phyloP scores from a whole-genome alignment of 345 rosid species.

The Populus nigra region DNA sequence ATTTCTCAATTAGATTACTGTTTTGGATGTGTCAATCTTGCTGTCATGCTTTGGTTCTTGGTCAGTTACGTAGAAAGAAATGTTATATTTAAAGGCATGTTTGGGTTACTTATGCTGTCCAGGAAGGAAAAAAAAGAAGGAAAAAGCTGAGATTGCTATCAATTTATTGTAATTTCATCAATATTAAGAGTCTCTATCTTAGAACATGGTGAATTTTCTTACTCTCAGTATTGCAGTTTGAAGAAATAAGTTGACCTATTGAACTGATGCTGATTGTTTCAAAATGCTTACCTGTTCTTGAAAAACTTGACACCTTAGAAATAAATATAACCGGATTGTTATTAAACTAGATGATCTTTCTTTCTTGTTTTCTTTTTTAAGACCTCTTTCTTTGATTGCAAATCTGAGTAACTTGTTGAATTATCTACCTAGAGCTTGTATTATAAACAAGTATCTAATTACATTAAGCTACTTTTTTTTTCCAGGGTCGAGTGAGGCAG shows the following conservation, averaged over 20 bases:
- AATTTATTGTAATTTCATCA: not conserved
- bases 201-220: not conserved
- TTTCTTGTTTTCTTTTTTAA: not conserved
- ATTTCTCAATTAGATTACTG: not conserved
- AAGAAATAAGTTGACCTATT: not conserved
- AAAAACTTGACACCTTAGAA: not conserved
- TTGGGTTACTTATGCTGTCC: not conserved
- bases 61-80: not conserved
- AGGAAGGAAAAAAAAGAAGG: not conserved
- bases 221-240: not conserved
- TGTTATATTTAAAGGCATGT: not conserved
- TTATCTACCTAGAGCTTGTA: not conserved
- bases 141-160: not conserved
- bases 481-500: conserved; percentile 76
- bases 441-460: not conserved
- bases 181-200: not conserved
- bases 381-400: not conserved
- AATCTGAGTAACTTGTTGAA: not conserved
- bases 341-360: not conserved
- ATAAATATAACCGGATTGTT: not conserved
- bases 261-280: not conserved
- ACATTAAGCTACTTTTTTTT: not conserved
- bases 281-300: not conserved
- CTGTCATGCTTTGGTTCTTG: not conserved
- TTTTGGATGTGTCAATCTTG: not conserved